Evolutionary conservation across 495 filamentous ascomycete species (phyloP).

Genomic region (Pyronema omphalodes): DNA sequence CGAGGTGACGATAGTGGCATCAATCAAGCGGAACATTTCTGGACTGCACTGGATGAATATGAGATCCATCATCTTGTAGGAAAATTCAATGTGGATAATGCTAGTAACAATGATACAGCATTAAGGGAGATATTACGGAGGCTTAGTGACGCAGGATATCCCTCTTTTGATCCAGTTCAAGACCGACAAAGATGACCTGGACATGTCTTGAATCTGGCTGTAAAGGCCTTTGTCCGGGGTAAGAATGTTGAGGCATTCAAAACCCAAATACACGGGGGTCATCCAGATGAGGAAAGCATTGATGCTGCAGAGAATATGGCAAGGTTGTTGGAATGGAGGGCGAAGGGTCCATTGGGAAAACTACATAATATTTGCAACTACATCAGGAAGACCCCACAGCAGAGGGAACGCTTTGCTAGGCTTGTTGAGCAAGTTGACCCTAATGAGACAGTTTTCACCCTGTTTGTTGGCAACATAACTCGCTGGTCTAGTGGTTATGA

Average conservation of each 20-base stretch:
- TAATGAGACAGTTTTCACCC: background rate
- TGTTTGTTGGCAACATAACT: too few species aligned
- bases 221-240: constrained; percentile 4
- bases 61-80: constrained; percentile 7
- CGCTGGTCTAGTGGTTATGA: background rate
- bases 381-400: background rate
- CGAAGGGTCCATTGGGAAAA: constrained; percentile 4
- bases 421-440: background rate
- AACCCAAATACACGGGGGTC: background rate
- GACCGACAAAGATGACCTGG: constrained; percentile 2
- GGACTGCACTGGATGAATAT: constrained; percentile 2
- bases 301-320: background rate
- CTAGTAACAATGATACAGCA: constrained; percentile 7
- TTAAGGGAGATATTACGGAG: background rate
- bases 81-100: constrained; percentile 12
- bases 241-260: background rate
- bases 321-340: background rate
- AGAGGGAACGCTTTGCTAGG: background rate
- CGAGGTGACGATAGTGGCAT: constrained; percentile 2
- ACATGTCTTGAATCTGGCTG: constrained; percentile 8
- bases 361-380: constrained; percentile 11
- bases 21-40: constrained; percentile 4
- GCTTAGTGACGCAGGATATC: background rate
- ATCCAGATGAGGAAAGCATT: background rate
- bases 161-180: constrained; percentile 2